Percentiles rank a stretch among this genome's conserved stretches.
These are phyloP conservation scores for Musa acuminata DNA, from an alignment of 176 grass and related monocot species.

Conservation along the genomic window DNA sequence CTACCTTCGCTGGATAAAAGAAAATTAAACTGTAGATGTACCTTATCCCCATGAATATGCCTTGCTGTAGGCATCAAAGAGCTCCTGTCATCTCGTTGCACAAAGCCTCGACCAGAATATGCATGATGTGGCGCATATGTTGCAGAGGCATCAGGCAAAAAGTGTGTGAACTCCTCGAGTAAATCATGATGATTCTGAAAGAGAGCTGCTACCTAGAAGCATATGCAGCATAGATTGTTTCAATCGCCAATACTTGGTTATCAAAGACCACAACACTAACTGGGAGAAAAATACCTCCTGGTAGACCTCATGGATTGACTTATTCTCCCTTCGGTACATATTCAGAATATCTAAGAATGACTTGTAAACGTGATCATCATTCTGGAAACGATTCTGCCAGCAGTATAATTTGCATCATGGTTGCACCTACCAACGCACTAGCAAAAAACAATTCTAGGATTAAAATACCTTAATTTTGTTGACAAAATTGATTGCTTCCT, in stretches of 20 bases:
- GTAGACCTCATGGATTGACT: slow-evolving; percentile 29
- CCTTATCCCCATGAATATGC: slow-evolving; percentile 59
- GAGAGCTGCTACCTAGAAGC: slow-evolving; percentile 26
- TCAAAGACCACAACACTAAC: background rate
- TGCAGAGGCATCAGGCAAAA: slow-evolving; percentile 41
- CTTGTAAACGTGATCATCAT: slow-evolving; percentile 21
- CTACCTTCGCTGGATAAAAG: background rate
- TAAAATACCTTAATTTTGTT: slow-evolving; percentile 33
- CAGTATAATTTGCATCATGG: slow-evolving; percentile 11
- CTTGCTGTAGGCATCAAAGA: slow-evolving; percentile 49
- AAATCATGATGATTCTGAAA: slow-evolving; percentile 33
- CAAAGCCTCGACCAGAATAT: slow-evolving; percentile 39
- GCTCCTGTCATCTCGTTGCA: slow-evolving; percentile 50
- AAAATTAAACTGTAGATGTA: slow-evolving; percentile 16
- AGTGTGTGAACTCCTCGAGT: slow-evolving; percentile 29
- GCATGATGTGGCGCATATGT: slow-evolving; percentile 14
- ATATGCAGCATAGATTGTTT: background rate
- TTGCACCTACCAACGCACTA: background rate
- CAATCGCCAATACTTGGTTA: background rate
- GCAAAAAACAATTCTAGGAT: background rate
- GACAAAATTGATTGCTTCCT: slow-evolving; percentile 32
- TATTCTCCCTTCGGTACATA: slow-evolving; percentile 32
- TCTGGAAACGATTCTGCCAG: slow-evolving; percentile 29
- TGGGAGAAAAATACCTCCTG: slow-evolving; percentile 26
- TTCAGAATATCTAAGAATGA: slow-evolving; percentile 34